These are phyloP conservation scores for Phytopythium delawarense DNA, from an alignment of 352 stramenopile genomes.

Conservation along the genomic window DNA sequence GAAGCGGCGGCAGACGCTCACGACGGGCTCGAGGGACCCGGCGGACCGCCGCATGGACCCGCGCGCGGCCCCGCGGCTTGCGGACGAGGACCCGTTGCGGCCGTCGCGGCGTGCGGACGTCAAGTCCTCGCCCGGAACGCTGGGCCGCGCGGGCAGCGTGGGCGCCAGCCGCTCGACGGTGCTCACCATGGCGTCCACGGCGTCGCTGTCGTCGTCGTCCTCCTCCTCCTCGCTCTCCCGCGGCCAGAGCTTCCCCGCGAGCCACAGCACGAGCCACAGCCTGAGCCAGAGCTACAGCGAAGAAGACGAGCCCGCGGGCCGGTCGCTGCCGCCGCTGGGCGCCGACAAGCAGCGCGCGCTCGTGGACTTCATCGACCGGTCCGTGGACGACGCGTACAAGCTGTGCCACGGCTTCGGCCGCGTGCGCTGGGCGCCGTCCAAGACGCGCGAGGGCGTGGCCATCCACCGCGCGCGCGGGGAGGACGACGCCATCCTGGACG, in stretches of 20 bases:
- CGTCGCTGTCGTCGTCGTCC: slow-evolving; percentile 5
- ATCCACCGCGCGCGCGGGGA: slow-evolving; percentile 63
- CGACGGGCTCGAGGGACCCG: neutral
- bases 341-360: slow-evolving; percentile 36
- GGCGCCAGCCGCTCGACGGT: slow-evolving; percentile 9
- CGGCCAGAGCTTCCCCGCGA: neutral
- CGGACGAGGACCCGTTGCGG: slow-evolving; percentile 9
- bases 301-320: slow-evolving; percentile 9
- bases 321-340: slow-evolving; percentile 30
- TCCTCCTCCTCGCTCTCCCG: slow-evolving; percentile 4
- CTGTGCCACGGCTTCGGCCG: slow-evolving; percentile 72
- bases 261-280: slow-evolving; percentile 5
- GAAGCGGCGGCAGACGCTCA: slow-evolving; percentile 22
- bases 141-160: neutral
- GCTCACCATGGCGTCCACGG: slow-evolving; percentile 17
- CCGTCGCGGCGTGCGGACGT: slow-evolving; percentile 8
- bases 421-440: slow-evolving; percentile 65
- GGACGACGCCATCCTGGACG: slow-evolving; percentile 61
- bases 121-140: slow-evolving; percentile 5
- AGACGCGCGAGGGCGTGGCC: slow-evolving; percentile 59
- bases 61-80: too few relatives aligned
- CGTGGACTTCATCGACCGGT: slow-evolving; percentile 72
- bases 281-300: slow-evolving; percentile 14
- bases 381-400: slow-evolving; percentile 79
- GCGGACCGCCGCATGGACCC: too few relatives aligned